Base-by-base conservation (phyloP, 768 basidiomycete species). In the Trametes elegans region DNA sequence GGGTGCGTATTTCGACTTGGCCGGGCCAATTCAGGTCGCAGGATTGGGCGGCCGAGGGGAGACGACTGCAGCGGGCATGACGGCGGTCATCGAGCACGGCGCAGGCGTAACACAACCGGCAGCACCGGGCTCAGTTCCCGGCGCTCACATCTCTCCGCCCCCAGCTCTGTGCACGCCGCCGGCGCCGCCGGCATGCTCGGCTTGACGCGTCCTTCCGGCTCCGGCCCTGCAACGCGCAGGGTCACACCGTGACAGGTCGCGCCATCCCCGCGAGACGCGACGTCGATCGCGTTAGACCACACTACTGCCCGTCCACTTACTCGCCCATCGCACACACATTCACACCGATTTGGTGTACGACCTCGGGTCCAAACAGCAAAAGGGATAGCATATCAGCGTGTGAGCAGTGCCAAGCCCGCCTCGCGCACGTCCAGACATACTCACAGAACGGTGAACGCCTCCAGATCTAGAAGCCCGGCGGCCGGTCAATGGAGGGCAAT, bases 141-240 rank as follows among this genome's bases (percentile, higher is more conserved):
- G 38, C 38, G n/a, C 38, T 39, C n/a, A 39, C 38, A 7, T n/a
- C 23, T 7, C 40, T 23, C 40, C 40, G 40, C 34, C 34, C 34
- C 34, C 13, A 35, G 13, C 34, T 14, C 34, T 35, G 13, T 14
- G 5, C 34, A 11, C 34, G 5, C 5, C n/a, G 13, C 34, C 34
- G 34, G 23, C 40, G 21, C 40, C 40, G 40, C 23, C 40, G 40
- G 11, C 21, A 19, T 23, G 8, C 8, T 8, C 21, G 21, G 23
- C 19, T 40, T 50, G 50, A 52, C 50, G 50, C 42, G 50, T 52
- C 38, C 34, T 7, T 9, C 32, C 42, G 50, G 50, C 50, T 4
- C 32, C 28, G 34, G 26, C 28, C 19, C n/a, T 40, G 11, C 26
- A 28, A n/a, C 41, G 31, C 51, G 32, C 21, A 14, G 28, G 14